These are phyloP conservation scores for Ogataea glucozyma DNA, from an alignment of 805 yeast genomes.

Conservation along the genomic window DNA sequence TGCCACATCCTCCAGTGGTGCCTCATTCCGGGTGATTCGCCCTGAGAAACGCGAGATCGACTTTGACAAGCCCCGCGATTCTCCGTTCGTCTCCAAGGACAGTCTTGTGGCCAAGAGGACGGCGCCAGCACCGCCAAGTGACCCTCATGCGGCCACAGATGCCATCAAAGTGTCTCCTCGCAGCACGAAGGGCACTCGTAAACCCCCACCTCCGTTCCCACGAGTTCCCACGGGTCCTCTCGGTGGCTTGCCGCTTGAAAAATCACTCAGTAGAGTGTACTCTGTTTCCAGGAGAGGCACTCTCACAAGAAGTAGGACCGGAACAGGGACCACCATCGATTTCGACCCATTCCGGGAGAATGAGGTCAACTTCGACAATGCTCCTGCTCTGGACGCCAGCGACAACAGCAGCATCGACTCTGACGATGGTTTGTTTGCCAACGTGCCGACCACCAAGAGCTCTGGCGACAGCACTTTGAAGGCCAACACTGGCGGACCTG, in stretches of 20 bases:
- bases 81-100: conserved; percentile 58
- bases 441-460: conserved; percentile 38
- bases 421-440: conserved; percentile 64
- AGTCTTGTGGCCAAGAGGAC: conserved; percentile 67
- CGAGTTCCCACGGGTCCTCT: conserved; percentile 2
- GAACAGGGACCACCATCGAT: conserved; percentile 8
- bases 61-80: conserved; percentile 73
- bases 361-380: conserved; percentile 70
- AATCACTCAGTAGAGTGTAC: not conserved
- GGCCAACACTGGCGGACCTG: too few relatives aligned
- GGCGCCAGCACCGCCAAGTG: conserved; percentile 68
- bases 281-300: conserved; percentile 18
- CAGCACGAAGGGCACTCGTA: conserved; percentile 19
- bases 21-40: conserved; percentile 67
- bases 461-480: conserved; percentile 6
- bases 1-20: too few relatives aligned
- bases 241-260: conserved; percentile 6
- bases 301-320: conserved; percentile 17
- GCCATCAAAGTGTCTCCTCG: conserved; percentile 11
- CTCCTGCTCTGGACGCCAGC: conserved; percentile 50
- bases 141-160: conserved; percentile 10
- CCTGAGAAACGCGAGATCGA: conserved; percentile 73
- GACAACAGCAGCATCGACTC: conserved; percentile 42
- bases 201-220: conserved; percentile 30
- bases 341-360: conserved; percentile 68